Percentiles rank a stretch among this genome's conserved stretches.
phyloP scores from a whole-genome alignment of 1,284 basidiomycete species.

The Erythrobasidium hasegawianum region DNA sequence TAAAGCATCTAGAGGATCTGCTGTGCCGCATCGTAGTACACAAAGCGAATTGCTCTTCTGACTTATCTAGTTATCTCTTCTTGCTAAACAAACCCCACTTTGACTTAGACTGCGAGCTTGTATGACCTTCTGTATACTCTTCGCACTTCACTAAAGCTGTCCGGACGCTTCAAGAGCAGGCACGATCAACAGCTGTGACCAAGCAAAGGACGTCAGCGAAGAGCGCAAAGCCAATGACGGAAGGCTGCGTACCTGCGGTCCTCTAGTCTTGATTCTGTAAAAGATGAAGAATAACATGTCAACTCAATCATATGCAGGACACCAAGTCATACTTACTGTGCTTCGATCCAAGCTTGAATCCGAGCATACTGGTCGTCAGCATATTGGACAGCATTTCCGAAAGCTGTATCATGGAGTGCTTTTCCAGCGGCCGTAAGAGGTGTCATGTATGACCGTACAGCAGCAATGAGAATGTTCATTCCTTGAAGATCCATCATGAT shows the following conservation, averaged over 20 bases:
- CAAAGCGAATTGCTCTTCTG: no score
- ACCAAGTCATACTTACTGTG: background rate
- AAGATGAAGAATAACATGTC: background rate
- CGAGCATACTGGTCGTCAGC: slow-evolving; percentile 17
- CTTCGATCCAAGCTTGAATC: slow-evolving; percentile 1
- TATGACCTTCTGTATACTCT: no score
- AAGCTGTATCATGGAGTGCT: slow-evolving; percentile 9
- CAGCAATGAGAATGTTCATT: slow-evolving; percentile 2
- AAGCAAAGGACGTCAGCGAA: background rate
- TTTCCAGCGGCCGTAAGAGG: slow-evolving; percentile 10
- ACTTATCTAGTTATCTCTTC: no score
- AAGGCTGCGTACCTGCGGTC: no score
- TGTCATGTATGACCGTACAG: slow-evolving; percentile 2
- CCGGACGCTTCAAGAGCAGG: slow-evolving; percentile 4
- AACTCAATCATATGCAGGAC: background rate
- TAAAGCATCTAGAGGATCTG: no score
- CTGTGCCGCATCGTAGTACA: no score
- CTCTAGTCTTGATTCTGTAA: background rate
- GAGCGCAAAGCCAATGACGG: no score
- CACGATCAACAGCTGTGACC: slow-evolving; percentile 15
- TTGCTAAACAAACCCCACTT: no score
- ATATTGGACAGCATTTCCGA: background rate
- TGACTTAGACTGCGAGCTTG: no score
- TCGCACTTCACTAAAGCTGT: background rate
- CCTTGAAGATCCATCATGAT: slow-evolving; percentile 25